Base-by-base conservation (phyloP, 129 eudicot genomes). In the Artemisia annua region DNA sequence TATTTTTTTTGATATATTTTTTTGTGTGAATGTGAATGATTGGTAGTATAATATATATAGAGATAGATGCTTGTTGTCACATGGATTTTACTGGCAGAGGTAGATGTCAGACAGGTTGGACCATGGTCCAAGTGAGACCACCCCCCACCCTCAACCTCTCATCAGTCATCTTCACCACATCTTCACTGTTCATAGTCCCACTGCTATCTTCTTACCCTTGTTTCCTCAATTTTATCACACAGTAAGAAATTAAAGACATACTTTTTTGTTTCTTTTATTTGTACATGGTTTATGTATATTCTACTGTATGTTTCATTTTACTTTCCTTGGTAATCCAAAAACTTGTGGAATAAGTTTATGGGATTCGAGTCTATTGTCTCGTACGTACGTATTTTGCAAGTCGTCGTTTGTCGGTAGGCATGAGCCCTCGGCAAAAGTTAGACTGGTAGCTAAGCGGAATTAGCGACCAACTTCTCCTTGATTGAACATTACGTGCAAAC, bases 101-200 rank as follows among this genome's bases (percentile, higher is more conserved):
- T 49, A 80, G 51, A 84, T 71, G 66, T 78, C 95, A 85, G 94
- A 86, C 89, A 87, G 89, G 68, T 85, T 83, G 87, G 87, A 87
- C 96, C 88, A 63, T 79, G 91, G 89, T 76, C 96, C 89, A 82
- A 81, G 58, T 72, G 67, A 72, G 83, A 62, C 85, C 78, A 72
- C 86, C 84, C 70, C 75, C 74, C 74, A 74, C 56, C 51, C 48
- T 59, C 77, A 53, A 67, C 73, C 73, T 71, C 80, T 86, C 82
- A 78, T 32, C 55, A 52, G 75, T 89, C 91, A 69, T 79, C 82
- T 63, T 82, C 96, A 83, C 74, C 83, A 80, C 85, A 83, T 72
- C 66, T 73, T 62, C 46, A 78, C 82, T 78, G 72, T 77, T 60
- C 64, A 77, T 71, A 78, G 59, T 73, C 67, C 49, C 46, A 55